Percentiles rank a stretch among this genome's conserved stretches.
Conservation (phyloP, 1,139 yeast genomes). For the Saccharomycopsis hybrid region DNA sequence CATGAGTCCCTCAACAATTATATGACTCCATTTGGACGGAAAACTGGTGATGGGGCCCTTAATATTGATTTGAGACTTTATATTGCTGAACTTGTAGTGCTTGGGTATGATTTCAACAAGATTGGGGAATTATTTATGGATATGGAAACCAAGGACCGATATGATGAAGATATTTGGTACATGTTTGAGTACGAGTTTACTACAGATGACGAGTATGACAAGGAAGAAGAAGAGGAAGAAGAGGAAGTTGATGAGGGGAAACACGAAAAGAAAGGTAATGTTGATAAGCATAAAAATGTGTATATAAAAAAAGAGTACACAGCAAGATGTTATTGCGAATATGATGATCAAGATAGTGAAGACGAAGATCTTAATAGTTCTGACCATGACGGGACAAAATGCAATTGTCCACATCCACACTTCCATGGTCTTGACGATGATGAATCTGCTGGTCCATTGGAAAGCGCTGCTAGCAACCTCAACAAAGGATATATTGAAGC, state of each 20-base stretch:
- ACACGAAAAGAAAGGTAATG: no score
- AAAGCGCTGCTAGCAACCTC: no score
- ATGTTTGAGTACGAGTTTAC: constrained; percentile 59
- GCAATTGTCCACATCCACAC: no score
- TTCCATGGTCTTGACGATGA: no score
- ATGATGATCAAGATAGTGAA: constrained; percentile 30
- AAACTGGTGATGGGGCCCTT: constrained; percentile 49
- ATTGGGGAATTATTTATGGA: constrained; percentile 50
- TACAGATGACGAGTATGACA: constrained; percentile 23
- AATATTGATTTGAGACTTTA: constrained; percentile 48
- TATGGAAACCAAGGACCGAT: constrained; percentile 57
- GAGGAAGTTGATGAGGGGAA: constrained; percentile 26
- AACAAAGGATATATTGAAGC: constrained; percentile 11
- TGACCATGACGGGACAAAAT: no score
- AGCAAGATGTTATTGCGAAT: constrained; percentile 34
- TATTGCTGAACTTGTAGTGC: constrained; percentile 39
- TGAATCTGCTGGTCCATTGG: no score
- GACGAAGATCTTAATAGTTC: no score
- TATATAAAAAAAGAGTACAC: constrained; percentile 22
- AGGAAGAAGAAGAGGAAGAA: constrained; percentile 27
- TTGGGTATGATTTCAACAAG: constrained; percentile 40
- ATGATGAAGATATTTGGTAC: constrained; percentile 67
- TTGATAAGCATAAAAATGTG: constrained; percentile 26
- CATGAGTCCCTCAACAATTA: constrained; percentile 50
- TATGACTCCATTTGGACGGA: constrained; percentile 57